Conservation (phyloP, 2,329 filamentous ascomycete species). For the Penicillium sp. region DNA sequence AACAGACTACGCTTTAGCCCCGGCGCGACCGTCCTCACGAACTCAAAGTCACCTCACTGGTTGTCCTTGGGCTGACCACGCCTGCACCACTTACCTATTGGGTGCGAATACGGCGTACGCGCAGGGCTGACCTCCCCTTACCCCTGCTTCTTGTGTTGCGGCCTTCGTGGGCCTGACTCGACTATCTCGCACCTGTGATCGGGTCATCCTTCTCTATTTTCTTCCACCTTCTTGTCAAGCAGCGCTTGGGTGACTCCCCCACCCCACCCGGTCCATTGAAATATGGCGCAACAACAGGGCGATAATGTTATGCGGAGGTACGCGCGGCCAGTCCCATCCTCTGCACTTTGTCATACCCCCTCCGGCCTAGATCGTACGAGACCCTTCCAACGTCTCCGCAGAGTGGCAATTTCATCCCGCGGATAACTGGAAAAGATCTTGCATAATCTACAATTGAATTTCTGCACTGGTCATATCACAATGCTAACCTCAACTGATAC, state of each 20-base stretch:
- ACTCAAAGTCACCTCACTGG: constrained; percentile 20
- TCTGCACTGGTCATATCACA: neutral
- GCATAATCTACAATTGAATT: neutral
- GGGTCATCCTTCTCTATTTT: constrained; percentile 12
- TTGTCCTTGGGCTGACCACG: constrained; percentile 17
- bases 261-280: constrained; percentile 10
- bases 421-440: neutral
- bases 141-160: constrained; percentile 16
- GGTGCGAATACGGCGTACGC: constrained; percentile 10
- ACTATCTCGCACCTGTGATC: constrained; percentile 10
- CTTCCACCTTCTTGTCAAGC: constrained; percentile 2
- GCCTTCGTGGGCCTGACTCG: constrained; percentile 14
- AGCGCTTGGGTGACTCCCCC: neutral
- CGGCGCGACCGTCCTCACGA: constrained; percentile 30
- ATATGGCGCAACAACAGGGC: constrained; percentile 42
- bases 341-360: constrained; percentile 7
- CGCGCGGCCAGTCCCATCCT: constrained; percentile 26
- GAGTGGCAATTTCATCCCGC: neutral
- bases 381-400: constrained; percentile 1
- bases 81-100: constrained; percentile 11
- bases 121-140: constrained; percentile 12
- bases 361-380: constrained; percentile 6
- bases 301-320: constrained; percentile 59
- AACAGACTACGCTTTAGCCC: constrained; percentile 20
- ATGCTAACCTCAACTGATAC: constrained; percentile 20